These are phyloP conservation scores for Candolleomyces aberdarensis DNA, from an alignment of 768 basidiomycete species.

Conservation along the genomic window DNA sequence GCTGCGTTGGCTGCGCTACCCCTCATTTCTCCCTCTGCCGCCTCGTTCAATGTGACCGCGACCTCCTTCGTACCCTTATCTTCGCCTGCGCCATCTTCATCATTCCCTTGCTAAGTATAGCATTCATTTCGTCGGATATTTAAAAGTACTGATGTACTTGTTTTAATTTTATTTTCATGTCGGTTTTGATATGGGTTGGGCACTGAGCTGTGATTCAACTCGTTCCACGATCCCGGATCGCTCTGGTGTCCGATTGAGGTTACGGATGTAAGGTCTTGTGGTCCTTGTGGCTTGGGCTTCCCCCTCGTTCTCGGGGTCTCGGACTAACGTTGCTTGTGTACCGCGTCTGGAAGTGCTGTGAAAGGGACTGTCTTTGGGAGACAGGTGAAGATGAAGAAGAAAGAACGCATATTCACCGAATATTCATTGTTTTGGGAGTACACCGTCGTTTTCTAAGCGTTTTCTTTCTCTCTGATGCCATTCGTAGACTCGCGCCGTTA, in stretches of 20 bases:
- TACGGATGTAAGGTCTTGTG: no score
- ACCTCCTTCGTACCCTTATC: neutral
- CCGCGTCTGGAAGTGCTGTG: neutral
- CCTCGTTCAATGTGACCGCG: neutral
- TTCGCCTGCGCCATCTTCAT: neutral
- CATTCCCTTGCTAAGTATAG: conserved; percentile 34
- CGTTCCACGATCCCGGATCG: no score
- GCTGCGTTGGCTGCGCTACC: conserved; percentile 63
- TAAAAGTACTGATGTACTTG: conserved; percentile 40
- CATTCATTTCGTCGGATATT: conserved; percentile 32
- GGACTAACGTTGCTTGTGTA: neutral
- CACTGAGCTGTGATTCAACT: conserved; percentile 15
- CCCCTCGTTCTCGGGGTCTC: neutral
- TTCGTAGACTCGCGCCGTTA: no score
- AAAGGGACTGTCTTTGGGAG: no score
- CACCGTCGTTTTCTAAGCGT: no score
- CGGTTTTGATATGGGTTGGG: conserved; percentile 24
- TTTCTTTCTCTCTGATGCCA: no score
- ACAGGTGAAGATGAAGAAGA: no score
- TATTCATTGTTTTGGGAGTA: no score
- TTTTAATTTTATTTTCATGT: conserved; percentile 17
- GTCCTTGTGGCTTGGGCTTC: no score
- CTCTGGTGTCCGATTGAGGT: no score
- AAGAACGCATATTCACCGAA: no score
- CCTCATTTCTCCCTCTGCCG: conserved; percentile 35